Evolutionary conservation across 1,284 basidiomycete species (phyloP).

Genomic region (Fomitopsis pinicola): DNA sequence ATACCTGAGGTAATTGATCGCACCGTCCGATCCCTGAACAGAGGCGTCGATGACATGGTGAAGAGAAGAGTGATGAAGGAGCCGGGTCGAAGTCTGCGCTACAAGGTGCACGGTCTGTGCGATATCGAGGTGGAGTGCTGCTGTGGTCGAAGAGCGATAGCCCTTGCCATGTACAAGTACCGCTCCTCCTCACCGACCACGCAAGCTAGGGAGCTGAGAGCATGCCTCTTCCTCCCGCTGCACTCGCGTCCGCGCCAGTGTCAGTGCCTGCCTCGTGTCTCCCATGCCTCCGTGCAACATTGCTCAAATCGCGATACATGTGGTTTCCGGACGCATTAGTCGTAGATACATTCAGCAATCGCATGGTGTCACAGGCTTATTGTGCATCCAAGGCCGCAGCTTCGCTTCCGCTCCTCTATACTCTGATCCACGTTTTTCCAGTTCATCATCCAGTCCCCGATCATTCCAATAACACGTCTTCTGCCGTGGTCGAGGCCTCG

Average conservation of each 20-base stretch:
- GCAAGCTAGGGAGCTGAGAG: neutral
- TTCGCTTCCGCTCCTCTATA: neutral
- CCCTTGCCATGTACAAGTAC: neutral
- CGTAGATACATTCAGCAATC: neutral
- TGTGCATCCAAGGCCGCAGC: neutral
- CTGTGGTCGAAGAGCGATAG: neutral
- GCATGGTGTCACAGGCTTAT: neutral
- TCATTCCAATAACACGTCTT: neutral
- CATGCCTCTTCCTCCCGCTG: slow-evolving; percentile 5
- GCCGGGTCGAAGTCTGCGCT: neutral
- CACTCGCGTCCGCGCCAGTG: neutral
- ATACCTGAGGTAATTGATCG: slow-evolving; percentile 10
- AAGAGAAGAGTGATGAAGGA: neutral
- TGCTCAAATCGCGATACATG: neutral
- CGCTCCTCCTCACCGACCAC: neutral
- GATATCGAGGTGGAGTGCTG: neutral
- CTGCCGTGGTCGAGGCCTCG: neutral
- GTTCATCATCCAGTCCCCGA: neutral
- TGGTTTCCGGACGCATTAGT: neutral
- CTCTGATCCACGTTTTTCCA: neutral
- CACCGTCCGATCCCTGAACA: slow-evolving; percentile 12
- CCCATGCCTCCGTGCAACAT: neutral
- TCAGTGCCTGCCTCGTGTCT: neutral
- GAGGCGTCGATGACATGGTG: slow-evolving; percentile 4
- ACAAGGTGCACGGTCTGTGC: neutral